Conservation (phyloP, 2,329 filamentous ascomycete genomes). For the Chaetothyriales sp. region DNA sequence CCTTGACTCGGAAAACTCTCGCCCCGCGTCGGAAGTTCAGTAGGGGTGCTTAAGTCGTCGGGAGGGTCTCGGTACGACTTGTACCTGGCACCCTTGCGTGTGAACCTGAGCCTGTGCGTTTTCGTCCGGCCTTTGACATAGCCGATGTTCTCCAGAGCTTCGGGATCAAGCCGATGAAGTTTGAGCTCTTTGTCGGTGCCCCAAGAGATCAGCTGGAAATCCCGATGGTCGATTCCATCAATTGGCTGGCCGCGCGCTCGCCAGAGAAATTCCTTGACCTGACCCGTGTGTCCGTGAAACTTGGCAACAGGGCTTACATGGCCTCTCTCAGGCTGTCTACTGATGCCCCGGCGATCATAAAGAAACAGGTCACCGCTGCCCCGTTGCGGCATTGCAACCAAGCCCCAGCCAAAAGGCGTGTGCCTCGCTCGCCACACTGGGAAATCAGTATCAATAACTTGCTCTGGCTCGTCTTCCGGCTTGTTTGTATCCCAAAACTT, state of each 20-base stretch:
- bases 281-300: constrained; percentile 41
- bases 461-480: constrained; percentile 50
- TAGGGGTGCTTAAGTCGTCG: constrained; percentile 32
- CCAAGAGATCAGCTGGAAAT: constrained; percentile 90
- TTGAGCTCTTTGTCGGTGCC: constrained; percentile 71
- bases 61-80: constrained; percentile 68
- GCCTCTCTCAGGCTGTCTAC: constrained; percentile 20
- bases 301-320: constrained; percentile 32
- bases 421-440: constrained; percentile 85
- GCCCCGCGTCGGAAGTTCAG: constrained; percentile 9
- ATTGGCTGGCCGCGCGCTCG: constrained; percentile 55
- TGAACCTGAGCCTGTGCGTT: constrained; percentile 52
- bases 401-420: constrained; percentile 72
- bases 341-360: constrained; percentile 47
- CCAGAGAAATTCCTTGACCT: constrained; percentile 89
- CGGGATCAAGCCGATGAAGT: constrained; percentile 55
- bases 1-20: constrained; percentile 15
- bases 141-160: constrained; percentile 52
- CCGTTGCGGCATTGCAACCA: constrained; percentile 83
- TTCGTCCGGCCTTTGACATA: constrained; percentile 55
- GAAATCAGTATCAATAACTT: constrained; percentile 66
- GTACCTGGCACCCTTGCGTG: constrained; percentile 70
- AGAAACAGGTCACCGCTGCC: constrained; percentile 73
- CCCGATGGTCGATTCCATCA: constrained; percentile 61
- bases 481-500: constrained; percentile 78